Base-by-base conservation (phyloP, 2,329 filamentous ascomycete species). In the Elsinoe perseae region DNA sequence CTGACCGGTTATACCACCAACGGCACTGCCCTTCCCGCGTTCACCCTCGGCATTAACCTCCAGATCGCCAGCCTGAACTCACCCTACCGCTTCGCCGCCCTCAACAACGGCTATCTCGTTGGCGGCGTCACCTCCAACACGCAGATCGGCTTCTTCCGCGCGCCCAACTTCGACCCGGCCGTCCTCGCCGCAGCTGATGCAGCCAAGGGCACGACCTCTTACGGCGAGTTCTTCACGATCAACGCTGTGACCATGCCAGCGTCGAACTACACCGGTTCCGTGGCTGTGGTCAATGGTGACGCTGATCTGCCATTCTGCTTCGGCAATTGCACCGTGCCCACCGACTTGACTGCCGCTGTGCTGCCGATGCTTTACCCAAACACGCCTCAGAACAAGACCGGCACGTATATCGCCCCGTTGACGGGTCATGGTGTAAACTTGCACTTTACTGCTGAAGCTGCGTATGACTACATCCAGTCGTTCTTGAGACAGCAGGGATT, bases 1-100 rank as follows among this genome's bases (percentile, higher is more conserved):
- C 60, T 74, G 7, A 71, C 70, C 1, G 72, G 72, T 25, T 70
- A 69, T 62, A 64, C 65, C 9, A 50, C 55, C 52, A 66, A 68
- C 46, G 30, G 56, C 16, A 60, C 62, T 20, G 61, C 59, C 21
- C 53, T 65, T 46, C 56, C 59, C 9, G 36, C 62, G 14, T 65
- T 64, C 62, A 32, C 64, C 36, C 50, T 61, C 3, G 63, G 61
- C 16, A 54, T 63, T 20, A 66, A 68, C 61, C 58, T 66, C 50
- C 59, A 63, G 16, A 61, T 69, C 40, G 68, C 68, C 2, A 53
- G 57, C n/a, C 27, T 61, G 20, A 64, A 64, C 56, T 57, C 63
- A 12, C 64, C 66, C 3, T 58, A 59, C 48, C 66, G 65, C 42
- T 70, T 71, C 59, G 58, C 61, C 50, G n/a, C 21, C 34, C 56